Conservation (phyloP, 2,329 filamentous ascomycete species). For the Saccharata proteae region DNA sequence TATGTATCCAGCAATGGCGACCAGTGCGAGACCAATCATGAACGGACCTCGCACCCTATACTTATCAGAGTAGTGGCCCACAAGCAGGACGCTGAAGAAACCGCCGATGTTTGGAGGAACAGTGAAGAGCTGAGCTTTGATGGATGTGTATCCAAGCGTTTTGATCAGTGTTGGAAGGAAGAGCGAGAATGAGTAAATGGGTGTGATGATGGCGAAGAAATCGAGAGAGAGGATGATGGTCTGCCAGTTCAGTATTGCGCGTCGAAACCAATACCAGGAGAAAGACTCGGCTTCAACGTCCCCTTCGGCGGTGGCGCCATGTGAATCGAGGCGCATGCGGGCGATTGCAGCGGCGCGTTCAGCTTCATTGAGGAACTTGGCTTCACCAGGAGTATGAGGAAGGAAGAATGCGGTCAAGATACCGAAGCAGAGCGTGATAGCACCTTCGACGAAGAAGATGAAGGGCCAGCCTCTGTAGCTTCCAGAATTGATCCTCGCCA, state of each 20-base stretch:
- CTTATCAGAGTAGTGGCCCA: conserved; percentile 35
- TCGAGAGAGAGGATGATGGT: conserved; percentile 28
- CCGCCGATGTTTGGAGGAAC: conserved; percentile 33
- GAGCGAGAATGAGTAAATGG: conserved; percentile 32
- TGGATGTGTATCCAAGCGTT: conserved; percentile 23
- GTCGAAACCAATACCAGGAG: conserved; percentile 29
- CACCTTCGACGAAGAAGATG: conserved; percentile 24
- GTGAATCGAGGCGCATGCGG: conserved; percentile 18
- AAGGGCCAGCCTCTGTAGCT: conserved; percentile 29
- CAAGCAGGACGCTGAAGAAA: conserved; percentile 22
- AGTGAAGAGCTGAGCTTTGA: conserved; percentile 24
- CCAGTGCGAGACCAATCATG: conserved; percentile 37
- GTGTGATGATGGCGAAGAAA: conserved; percentile 28
- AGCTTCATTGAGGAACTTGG: conserved; percentile 20
- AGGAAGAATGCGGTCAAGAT: conserved; percentile 38
- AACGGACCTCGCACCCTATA: conserved; percentile 29
- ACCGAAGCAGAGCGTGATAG: conserved; percentile 23
- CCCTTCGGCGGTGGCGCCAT: conserved; percentile 13
- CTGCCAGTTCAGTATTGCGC: conserved; percentile 18
- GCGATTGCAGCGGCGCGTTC: conserved; percentile 16
- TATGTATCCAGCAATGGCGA: conserved; percentile 37
- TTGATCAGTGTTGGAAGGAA: conserved; percentile 28
- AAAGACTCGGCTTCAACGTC: conserved; percentile 27
- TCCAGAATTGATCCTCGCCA: conserved; percentile 25
- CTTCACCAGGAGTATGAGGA: conserved; percentile 33